Base-by-base conservation (phyloP, 805 yeast genomes). In the Ogataea methylovora region DNA sequence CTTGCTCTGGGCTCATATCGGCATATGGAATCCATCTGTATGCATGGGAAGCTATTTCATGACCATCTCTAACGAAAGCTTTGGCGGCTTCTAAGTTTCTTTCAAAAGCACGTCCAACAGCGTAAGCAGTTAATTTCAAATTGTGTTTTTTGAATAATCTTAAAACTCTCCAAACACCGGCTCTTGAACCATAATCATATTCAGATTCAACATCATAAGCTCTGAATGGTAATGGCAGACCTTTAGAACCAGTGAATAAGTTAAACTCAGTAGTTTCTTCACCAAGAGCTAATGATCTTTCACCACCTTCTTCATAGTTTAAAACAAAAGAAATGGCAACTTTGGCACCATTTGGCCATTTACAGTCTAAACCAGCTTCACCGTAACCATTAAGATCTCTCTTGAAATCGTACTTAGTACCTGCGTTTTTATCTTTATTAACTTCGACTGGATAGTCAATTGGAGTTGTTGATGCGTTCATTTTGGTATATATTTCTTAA, bases 1-100 rank as follows among this genome's bases (percentile, higher is more conserved):
- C 63, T 24, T 49, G 56, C 33, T 54, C 61, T 28, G 56, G 55
- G 8, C 48, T 33, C 15, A 40, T 30, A 25, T 36, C 35, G 22
- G 46, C 51, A 49, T 55, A 60, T 36, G 54, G 53, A 29, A 57
- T 40, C 67, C 67, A 61, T 17, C 66, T 45, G 24, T 54, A 43
- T 8, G 61, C 61, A 38, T 61, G 67, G 24, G 58, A 56, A 14
- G 56, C 62, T 22, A 61, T 57, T 35, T 61, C 65, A 41, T 58
- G 63, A 8, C 65, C 66, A 26, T 53, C 63, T 28, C 60, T 50
- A 23, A 48, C 55, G 35, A 58, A 54, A 1, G 61, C 65, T 23
- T 45, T 44, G 14, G 60, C 64, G 25, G 59, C 60, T 11, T 42
- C 51, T 4, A 60, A 58, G 29, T 58, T 49, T 32, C 48, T 50